Percentiles rank a stretch among this genome's conserved stretches.
Conservation (phyloP, 75 land plant species). For the Cryptomeria japonica region DNA sequence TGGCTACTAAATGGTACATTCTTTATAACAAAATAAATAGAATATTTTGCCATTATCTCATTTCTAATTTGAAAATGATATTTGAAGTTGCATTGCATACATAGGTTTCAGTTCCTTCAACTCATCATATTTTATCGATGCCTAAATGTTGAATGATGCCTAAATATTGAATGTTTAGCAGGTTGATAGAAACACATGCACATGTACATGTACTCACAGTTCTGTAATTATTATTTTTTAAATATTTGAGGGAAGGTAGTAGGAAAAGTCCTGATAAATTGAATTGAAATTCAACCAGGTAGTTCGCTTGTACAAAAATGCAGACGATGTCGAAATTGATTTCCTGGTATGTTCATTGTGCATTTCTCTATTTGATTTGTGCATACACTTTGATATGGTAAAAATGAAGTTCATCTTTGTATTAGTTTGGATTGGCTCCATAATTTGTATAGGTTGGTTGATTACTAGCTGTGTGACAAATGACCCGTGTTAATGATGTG, state of each 20-base stretch:
- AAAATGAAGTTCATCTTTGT: not conserved
- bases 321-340: conserved; percentile 76
- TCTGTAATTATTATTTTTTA: not conserved
- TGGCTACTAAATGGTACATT: not conserved
- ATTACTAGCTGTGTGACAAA: too few relatives aligned
- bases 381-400: not conserved
- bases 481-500: too few relatives aligned
- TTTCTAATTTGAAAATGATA: not conserved
- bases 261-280: not conserved
- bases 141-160: not conserved
- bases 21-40: not conserved
- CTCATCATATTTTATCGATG: not conserved
- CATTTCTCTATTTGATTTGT: not conserved
- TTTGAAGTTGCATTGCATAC: not conserved
- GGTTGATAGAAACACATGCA: not conserved
- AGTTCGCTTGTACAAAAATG: conserved; percentile 62
- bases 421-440: not conserved
- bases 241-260: not conserved
- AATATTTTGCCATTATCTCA: not conserved
- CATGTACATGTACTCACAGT: not conserved
- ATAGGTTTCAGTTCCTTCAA: not conserved
- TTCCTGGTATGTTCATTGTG: conserved; percentile 50
- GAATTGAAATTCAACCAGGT: conserved; percentile 40
- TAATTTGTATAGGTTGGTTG: not conserved
- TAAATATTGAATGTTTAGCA: not conserved